These are phyloP conservation scores for Pseudozyma hubeiensis DNA, from an alignment of 1,284 basidiomycete species.

Conservation along the genomic window DNA sequence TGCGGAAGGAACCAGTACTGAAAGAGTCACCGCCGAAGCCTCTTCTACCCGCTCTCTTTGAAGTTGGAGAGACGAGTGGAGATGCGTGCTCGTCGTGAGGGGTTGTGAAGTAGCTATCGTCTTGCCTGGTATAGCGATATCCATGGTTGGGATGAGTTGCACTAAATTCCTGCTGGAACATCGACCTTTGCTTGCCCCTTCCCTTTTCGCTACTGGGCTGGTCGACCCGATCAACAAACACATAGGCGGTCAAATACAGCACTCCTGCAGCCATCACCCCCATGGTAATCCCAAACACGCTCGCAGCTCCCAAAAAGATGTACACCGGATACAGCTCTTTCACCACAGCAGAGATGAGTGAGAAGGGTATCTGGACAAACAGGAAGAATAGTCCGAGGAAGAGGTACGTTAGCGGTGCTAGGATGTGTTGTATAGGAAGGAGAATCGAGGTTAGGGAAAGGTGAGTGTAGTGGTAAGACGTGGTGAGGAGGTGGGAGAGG, in stretches of 20 bases:
- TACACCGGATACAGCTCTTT: slow-evolving; percentile 51
- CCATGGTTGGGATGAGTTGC: background rate
- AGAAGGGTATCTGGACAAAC: slow-evolving; percentile 19
- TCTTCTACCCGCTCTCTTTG: background rate
- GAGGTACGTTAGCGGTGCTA: slow-evolving; percentile 42
- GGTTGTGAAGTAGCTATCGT: too few relatives aligned
- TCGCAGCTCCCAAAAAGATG: slow-evolving; percentile 47
- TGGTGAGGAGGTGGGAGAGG: background rate
- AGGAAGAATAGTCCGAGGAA: slow-evolving; percentile 29
- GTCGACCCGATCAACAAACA: slow-evolving; percentile 36
- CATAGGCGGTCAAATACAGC: slow-evolving; percentile 30
- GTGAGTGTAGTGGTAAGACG: slow-evolving; percentile 12
- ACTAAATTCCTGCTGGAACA: background rate
- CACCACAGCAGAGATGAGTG: background rate
- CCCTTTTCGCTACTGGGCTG: too few relatives aligned
- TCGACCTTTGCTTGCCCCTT: too few relatives aligned
- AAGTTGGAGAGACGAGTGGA: slow-evolving; percentile 10
- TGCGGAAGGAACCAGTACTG: too few relatives aligned
- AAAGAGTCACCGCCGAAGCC: background rate
- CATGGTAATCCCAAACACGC: slow-evolving; percentile 30
- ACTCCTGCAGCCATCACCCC: slow-evolving; percentile 22
- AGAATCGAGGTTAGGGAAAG: slow-evolving; percentile 20
- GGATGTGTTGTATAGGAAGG: slow-evolving; percentile 14
- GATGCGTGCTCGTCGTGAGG: background rate
- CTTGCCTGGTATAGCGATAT: too few relatives aligned